Conservation (phyloP, 306 rosid genomes). For the Biancaea sappan region DNA sequence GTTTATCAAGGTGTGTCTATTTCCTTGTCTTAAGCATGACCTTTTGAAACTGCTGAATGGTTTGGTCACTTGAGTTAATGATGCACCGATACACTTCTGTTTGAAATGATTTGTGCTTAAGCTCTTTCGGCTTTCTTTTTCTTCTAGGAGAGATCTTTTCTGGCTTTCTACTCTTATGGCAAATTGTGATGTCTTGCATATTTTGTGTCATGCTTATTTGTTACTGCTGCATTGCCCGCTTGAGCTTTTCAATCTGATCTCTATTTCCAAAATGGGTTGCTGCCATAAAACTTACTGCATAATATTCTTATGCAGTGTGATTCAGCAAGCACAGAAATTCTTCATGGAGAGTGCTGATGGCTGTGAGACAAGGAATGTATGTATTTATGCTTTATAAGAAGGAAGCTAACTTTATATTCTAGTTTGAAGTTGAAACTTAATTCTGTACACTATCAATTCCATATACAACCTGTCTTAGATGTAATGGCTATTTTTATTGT, state of each 20-base stretch:
- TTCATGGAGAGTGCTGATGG: slow-evolving; percentile 58
- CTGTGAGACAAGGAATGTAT: slow-evolving; percentile 74
- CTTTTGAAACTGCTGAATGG: slow-evolving; percentile 17
- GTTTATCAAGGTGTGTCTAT: slow-evolving; percentile 76
- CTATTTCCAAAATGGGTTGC: slow-evolving; percentile 5
- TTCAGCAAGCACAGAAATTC: slow-evolving; percentile 77
- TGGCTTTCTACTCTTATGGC: slow-evolving; percentile 11
- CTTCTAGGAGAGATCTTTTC: not conserved
- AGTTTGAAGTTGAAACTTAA: slow-evolving; percentile 27
- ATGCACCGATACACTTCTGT: slow-evolving; percentile 9
- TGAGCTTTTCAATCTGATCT: slow-evolving; percentile 31
- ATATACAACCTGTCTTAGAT: not conserved
- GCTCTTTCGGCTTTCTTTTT: not conserved
- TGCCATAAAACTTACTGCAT: not conserved
- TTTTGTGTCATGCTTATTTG: slow-evolving; percentile 16
- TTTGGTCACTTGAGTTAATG: slow-evolving; percentile 27
- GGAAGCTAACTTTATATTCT: not conserved
- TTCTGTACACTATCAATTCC: slow-evolving; percentile 16
- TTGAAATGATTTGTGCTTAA: not conserved
- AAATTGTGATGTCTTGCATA: slow-evolving; percentile 7
- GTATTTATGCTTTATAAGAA: slow-evolving; percentile 26
- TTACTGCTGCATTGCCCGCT: slow-evolving; percentile 12
- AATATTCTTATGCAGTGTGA: slow-evolving; percentile 56
- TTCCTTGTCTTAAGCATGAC: slow-evolving; percentile 14
- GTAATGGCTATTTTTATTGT: slow-evolving; percentile 13